A percentile compares a stretch with the other conserved stretches of the same genome.
These are phyloP conservation scores for Fusarium abutilonis DNA, from an alignment of 2,329 filamentous ascomycete species.

Conservation along the genomic window DNA sequence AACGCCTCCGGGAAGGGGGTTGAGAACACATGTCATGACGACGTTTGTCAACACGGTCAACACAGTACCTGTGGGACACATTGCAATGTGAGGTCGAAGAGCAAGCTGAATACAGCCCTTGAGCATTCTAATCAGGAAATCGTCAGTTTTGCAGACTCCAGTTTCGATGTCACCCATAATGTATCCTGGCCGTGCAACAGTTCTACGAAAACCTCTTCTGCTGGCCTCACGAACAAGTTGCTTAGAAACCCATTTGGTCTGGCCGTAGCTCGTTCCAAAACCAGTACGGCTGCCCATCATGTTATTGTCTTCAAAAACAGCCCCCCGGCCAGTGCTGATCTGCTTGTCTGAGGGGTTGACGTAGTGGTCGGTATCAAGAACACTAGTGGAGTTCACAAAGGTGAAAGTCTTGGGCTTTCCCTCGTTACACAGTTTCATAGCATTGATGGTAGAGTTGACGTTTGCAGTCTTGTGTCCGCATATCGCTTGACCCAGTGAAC, in stretches of 20 bases:
- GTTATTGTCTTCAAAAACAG: slow-evolving; percentile 66
- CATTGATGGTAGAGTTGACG: slow-evolving; percentile 82
- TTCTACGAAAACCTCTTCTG: slow-evolving; percentile 76
- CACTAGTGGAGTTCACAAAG: slow-evolving; percentile 82
- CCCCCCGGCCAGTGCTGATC: slow-evolving; percentile 63
- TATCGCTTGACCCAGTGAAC: slow-evolving; percentile 88
- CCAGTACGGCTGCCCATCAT: slow-evolving; percentile 79
- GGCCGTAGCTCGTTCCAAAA: slow-evolving; percentile 88
- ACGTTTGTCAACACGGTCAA: no score
- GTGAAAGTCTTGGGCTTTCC: slow-evolving; percentile 80
- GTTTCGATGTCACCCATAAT: slow-evolving; percentile 77
- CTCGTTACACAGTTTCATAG: slow-evolving; percentile 76
- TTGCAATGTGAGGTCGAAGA: slow-evolving; percentile 76
- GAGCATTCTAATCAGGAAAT: slow-evolving; percentile 86
- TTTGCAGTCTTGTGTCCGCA: slow-evolving; percentile 76
- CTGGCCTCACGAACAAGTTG: slow-evolving; percentile 81
- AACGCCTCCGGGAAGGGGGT: slow-evolving; percentile 64
- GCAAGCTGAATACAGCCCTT: slow-evolving; percentile 88
- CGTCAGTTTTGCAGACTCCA: slow-evolving; percentile 82
- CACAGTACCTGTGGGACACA: no score
- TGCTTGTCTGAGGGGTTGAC: slow-evolving; percentile 71
- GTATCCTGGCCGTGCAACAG: slow-evolving; percentile 85
- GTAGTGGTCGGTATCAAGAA: slow-evolving; percentile 85
- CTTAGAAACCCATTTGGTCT: slow-evolving; percentile 85
- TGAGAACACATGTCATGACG: slow-evolving; percentile 75